A percentile compares a stretch with the other conserved stretches of the same genome.
These are phyloP conservation scores for Leucoagaricus sp. DNA, from an alignment of 1,284 basidiomycete genomes.

Conservation along the genomic window DNA sequence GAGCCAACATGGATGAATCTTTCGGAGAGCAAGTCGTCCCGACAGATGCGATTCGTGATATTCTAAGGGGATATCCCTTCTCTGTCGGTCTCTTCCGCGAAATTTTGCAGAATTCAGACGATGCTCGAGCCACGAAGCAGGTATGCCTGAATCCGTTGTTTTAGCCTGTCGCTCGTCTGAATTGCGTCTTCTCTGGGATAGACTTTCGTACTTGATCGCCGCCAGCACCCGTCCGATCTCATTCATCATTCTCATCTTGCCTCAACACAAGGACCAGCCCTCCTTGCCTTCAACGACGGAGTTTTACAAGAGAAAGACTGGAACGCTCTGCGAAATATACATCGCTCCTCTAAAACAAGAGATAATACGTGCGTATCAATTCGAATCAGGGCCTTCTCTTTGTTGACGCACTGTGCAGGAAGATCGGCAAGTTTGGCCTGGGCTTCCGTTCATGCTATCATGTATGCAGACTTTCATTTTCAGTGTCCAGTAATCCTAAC, in stretches of 20 bases:
- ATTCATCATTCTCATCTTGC: slow-evolving; percentile 32
- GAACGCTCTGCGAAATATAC: slow-evolving; percentile 42
- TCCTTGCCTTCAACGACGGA: slow-evolving; percentile 48
- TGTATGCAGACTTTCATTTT: slow-evolving; percentile 29
- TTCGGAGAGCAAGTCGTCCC: slow-evolving; percentile 25
- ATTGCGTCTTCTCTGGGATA: slow-evolving; percentile 24
- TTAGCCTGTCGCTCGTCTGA: background rate
- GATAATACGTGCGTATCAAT: slow-evolving; percentile 40
- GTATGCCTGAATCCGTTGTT: slow-evolving; percentile 21
- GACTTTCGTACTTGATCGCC: slow-evolving; percentile 44
- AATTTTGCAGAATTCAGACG: slow-evolving; percentile 50
- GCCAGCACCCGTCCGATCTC: slow-evolving; percentile 26
- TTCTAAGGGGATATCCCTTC: slow-evolving; percentile 45
- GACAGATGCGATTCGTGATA: slow-evolving; percentile 29
- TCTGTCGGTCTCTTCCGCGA: slow-evolving; percentile 47
- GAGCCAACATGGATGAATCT: slow-evolving; percentile 12
- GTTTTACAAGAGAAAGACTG: slow-evolving; percentile 43
- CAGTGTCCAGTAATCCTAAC: background rate
- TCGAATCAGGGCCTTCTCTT: background rate
- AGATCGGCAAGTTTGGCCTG: slow-evolving; percentile 55
- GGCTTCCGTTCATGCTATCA: slow-evolving; percentile 54
- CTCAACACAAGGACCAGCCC: slow-evolving; percentile 43
- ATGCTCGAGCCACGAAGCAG: slow-evolving; percentile 40
- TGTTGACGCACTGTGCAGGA: slow-evolving; percentile 30
- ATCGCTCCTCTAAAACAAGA: slow-evolving; percentile 45